Base-by-base conservation (phyloP, 1,284 basidiomycete genomes). In the Mycena citricolor region DNA sequence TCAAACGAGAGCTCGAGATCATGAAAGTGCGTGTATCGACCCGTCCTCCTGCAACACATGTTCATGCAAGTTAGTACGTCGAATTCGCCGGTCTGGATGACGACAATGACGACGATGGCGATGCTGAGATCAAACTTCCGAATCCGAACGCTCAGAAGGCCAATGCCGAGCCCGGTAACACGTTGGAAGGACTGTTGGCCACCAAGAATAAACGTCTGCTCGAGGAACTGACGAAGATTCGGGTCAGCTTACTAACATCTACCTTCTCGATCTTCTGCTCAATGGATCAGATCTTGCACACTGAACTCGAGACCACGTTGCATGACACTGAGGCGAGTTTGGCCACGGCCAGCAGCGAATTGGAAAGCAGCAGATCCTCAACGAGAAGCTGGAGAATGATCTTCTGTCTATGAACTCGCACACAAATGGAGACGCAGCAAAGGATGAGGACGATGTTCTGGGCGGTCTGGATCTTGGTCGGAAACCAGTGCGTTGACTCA, bases 1-100 rank as follows among this genome's bases (percentile, higher is more conserved):
- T 97, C 61, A 97, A 97, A 70, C 83, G 94, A 31, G 94, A 97
- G 63, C 76, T 97, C 17, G 93, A 94, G 59, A 95, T 97, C 56
- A 90, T 97, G 90, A 97, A 97, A 81, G 93, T 90, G 41, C 19
- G 71, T 56, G 2, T 38, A 34, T 30, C 34, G 8, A 4, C 21
- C 20, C 12, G 17, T 29, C 6, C n/a, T 4, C 25, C 26, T 39
- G 33, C 35, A 39, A 16, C 38, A 12, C 12, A 19, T 44, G 38
- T 46, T 16, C 42, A 20, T 4, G 8, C 4, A 19, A 4, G n/a
- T n/a, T 57, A 97, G 93, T 95, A 85, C 57, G 93, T 97, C 50
- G 94, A 97, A 61, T 97, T 97, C 60, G 85, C 88, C 4, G 88
- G 88, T 13, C 74, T 89, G 30, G 90, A 94, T 32, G 83, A 85